Evolutionary conservation across 1,284 basidiomycete species (phyloP), one percentile per base, ranked within the genome.

Genomic region (Coniferiporia weirii): DNA sequence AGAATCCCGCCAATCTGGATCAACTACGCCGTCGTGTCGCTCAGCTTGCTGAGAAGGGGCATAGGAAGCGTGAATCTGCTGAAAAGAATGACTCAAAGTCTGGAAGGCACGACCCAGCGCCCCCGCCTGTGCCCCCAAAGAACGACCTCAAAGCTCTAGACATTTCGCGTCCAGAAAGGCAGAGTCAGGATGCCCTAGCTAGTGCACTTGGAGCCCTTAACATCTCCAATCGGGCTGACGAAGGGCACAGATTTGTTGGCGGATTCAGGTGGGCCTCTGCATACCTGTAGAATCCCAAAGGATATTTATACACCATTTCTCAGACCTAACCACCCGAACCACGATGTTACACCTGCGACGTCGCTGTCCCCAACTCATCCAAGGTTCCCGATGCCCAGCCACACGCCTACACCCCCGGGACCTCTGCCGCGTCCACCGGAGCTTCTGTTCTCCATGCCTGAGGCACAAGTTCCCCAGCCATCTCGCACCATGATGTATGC

Each of bases 401-500:
- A 52, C 13, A 51, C 43, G 8, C 44, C 40, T 47, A 9, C 50
- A 1, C 49, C 50, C 15, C 64, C 64, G 4, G 67, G 61, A 6
- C 70, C 72, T 0, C 67, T 73, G n/a, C 73, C 74, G 17, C 66
- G 66, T 15, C 72, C 77, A 8, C 72, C 78, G 10, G 61, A 66
- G 13, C 9, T 40, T 10, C 15, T 40, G 38, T 40, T 12, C 38
- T 12, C 59, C n/a, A 76, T 79, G 69, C 72, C 75, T 2, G 66
- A 72, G 50, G 78, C 80, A 1, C 66, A 65, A 38, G 66, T 69
- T 32, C 67, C 65, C 51, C 72, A 72, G 27, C 54, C 56, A 15
- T 87, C 85, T 7, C 69, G 77, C 63, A 86, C 85, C 4, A 83
- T 86, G 84, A 79, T 81, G 61, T 75, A 82, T 65, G 86, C 87